Evolutionary conservation across 495 filamentous ascomycete species (phyloP).

Genomic region (Trichoderma gamsii): DNA sequence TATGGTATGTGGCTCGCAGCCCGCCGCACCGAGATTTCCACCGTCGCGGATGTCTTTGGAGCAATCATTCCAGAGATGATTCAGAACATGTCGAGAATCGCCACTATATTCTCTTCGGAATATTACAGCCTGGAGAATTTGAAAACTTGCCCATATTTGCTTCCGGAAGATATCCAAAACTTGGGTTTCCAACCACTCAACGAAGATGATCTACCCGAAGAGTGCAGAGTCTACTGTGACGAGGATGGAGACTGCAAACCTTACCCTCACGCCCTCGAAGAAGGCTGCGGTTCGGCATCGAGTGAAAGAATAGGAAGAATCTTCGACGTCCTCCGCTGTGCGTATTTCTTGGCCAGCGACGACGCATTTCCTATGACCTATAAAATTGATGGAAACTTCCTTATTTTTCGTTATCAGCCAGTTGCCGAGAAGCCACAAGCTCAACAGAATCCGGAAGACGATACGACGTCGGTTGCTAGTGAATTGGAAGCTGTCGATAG

Average conservation of each 20-base stretch:
- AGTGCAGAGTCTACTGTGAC: constrained; percentile 29
- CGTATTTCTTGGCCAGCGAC: constrained; percentile 25
- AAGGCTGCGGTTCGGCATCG: not conserved
- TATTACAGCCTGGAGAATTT: constrained; percentile 24
- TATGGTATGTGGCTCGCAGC: constrained; percentile 66
- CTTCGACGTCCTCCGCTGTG: constrained; percentile 30
- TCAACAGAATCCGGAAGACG: not conserved
- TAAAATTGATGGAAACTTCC: not conserved
- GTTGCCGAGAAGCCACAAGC: not conserved
- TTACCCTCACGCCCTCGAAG: not conserved
- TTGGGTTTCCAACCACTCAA: constrained; percentile 67
- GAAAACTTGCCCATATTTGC: constrained; percentile 48
- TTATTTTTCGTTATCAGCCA: constrained; percentile 8
- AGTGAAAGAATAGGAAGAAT: constrained; percentile 30
- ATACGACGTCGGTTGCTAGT: not conserved
- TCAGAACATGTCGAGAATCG: constrained; percentile 6
- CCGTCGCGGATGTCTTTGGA: not conserved
- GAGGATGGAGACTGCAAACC: constrained; percentile 20
- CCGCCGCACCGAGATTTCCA: constrained; percentile 4
- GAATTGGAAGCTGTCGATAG: not conserved
- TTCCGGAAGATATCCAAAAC: constrained; percentile 72
- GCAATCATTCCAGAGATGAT: not conserved
- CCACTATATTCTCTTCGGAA: constrained; percentile 15
- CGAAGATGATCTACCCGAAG: constrained; percentile 29
- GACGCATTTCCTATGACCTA: constrained; percentile 20